These are phyloP conservation scores for Fusarium coffeatum DNA, from an alignment of 2,329 filamentous ascomycete species.

Conservation along the genomic window DNA sequence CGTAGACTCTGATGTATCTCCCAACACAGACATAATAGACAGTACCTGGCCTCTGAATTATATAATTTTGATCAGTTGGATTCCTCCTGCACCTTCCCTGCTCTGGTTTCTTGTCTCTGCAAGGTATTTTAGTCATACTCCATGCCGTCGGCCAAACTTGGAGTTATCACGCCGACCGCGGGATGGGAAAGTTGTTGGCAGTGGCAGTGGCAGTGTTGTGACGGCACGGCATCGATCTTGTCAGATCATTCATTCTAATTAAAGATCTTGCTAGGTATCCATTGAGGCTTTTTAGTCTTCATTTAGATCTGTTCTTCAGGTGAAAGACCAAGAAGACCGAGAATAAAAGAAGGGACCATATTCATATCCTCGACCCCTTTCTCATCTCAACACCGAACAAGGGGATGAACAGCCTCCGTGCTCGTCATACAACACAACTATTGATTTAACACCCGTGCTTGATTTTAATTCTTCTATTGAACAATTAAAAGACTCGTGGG, in stretches of 20 bases:
- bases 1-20: neutral
- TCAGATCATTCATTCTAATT: conserved; percentile 10
- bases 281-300: neutral
- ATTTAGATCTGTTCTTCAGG: neutral
- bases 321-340: neutral
- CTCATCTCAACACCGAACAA: conserved; percentile 5
- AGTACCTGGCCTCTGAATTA: neutral
- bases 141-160: conserved; percentile 9
- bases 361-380: conserved; percentile 9
- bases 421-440: neutral
- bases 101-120: neutral
- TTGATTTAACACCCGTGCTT: neutral
- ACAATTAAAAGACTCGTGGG: neutral
- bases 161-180: conserved; percentile 7
- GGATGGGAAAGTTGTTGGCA: conserved; percentile 1
- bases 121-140: neutral
- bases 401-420: neutral
- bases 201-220: conserved; percentile 5
- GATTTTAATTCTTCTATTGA: neutral
- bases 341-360: neutral
- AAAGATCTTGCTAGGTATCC: neutral
- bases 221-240: conserved; percentile 4
- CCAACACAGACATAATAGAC: neutral
- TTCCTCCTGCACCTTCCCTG: neutral
- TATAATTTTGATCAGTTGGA: neutral